Percentiles rank a stretch among this genome's conserved stretches.
Conservation (phyloP, 2,329 filamentous ascomycete species). For the Verticillium nonalfalfae region DNA sequence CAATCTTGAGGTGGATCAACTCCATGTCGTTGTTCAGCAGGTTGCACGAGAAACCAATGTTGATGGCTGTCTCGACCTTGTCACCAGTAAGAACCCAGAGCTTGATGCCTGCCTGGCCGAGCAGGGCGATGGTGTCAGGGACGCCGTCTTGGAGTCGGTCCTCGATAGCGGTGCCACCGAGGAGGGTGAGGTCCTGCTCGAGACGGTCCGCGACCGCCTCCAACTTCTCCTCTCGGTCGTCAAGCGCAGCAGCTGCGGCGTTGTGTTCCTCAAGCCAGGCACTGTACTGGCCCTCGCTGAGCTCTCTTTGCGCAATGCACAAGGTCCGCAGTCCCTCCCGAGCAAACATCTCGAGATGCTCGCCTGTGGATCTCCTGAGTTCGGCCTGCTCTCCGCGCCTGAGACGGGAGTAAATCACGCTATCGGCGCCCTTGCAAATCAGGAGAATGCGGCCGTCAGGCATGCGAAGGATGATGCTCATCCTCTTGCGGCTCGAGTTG, state of each 20-base stretch:
- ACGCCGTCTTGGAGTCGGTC: constrained; percentile 96
- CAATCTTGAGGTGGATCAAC: constrained; percentile 79
- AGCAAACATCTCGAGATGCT: constrained; percentile 95
- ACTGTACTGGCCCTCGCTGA: constrained; percentile 77
- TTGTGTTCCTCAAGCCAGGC: constrained; percentile 85
- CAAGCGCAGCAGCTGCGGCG: constrained; percentile 73
- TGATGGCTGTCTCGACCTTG: constrained; percentile 99
- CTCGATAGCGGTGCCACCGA: constrained; percentile 95
- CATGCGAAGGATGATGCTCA: constrained; percentile 97
- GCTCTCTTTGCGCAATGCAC: constrained; percentile 79
- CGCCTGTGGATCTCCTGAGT: constrained; percentile 75
- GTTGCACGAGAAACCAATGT: constrained; percentile 99
- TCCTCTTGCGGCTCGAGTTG: constrained; percentile 92
- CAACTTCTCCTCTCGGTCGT: constrained; percentile 85
- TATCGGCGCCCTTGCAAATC: constrained; percentile 97
- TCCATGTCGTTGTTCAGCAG: constrained; percentile 98
- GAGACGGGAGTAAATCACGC: constrained; percentile 90
- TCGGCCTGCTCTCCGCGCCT: constrained; percentile 80
- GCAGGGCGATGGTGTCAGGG: constrained; percentile 86
- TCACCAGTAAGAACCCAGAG: constrained; percentile 97
- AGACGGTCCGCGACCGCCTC: constrained; percentile 86
- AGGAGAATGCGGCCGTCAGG: constrained; percentile 83
- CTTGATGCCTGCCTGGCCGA: constrained; percentile 93
- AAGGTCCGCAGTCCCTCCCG: constrained; percentile 90
- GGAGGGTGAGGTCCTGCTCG: constrained; percentile 78